These are phyloP conservation scores for Globisporangium middletonii DNA, from an alignment of 352 stramenopile genomes.

Conservation along the genomic window DNA sequence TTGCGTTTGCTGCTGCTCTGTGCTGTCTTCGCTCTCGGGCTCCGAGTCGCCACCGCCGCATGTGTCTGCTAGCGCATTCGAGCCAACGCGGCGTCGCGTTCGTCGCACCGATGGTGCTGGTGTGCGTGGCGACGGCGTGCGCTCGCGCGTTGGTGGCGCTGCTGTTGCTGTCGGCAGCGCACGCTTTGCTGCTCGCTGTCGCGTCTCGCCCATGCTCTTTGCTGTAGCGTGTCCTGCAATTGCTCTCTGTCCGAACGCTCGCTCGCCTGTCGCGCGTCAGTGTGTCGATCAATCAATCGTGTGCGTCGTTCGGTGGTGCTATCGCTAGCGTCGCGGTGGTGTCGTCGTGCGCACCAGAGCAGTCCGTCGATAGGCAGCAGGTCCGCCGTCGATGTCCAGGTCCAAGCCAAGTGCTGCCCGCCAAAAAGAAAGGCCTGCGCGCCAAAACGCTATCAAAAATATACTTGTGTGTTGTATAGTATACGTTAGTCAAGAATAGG, in stretches of 20 bases:
- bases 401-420: too few species aligned
- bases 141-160: neutral
- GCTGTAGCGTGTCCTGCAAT: neutral
- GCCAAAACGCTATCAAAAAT: too few species aligned
- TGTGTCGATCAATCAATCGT: too few species aligned
- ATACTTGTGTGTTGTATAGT: too few species aligned
- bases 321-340: too few species aligned
- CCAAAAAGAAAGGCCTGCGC: too few species aligned
- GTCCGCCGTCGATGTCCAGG: too few species aligned
- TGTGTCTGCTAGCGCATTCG: neutral
- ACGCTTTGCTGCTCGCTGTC: slow-evolving; percentile 7
- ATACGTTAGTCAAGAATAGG: too few species aligned
- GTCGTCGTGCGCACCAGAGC: too few species aligned
- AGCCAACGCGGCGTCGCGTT: slow-evolving; percentile 11
- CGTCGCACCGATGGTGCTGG: neutral
- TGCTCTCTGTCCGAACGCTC: too few species aligned
- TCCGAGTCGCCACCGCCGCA: slow-evolving; percentile 2
- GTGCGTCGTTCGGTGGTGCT: too few species aligned
- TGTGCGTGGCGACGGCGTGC: neutral
- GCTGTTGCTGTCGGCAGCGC: neutral
- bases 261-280: neutral
- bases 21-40: slow-evolving; percentile 11
- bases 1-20: neutral
- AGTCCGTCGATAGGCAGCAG: too few species aligned
- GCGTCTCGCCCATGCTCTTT: slow-evolving; percentile 1